Base-by-base conservation (phyloP, 2,329 filamentous ascomycete species). In the Hymenoscyphus albidus region DNA sequence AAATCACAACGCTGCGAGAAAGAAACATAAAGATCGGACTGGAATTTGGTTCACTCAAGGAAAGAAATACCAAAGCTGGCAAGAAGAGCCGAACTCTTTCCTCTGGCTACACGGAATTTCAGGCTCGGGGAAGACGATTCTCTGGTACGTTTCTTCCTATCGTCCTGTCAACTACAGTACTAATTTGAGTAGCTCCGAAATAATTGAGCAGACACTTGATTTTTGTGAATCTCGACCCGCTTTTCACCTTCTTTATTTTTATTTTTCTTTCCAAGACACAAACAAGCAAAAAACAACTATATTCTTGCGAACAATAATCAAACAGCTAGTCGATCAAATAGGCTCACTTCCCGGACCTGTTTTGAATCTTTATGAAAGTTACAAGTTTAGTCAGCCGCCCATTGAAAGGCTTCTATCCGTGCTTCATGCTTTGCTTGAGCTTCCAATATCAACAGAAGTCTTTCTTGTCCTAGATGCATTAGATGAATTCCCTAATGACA, bases 201-300 rank as follows among this genome's bases (percentile, higher is more conserved):
- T 72, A 44, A 16, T 65, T 18, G 35, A 38, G 10, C 35, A 39
- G 6, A 38, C 38, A 7, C 10, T 32, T 1, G 5, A 42, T 9
- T 27, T 10, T 10, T 35, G 35, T 18, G 9, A 31, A 42, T 12
- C 5, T 22, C 31, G 38, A 18, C n/a, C 31, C 3, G n/a, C n/a
- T 13, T 9, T 39, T 38, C 40, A 35, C 54, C n/a, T 39, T 1
- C 2, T 18, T 0, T 77, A 74, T 63, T 79, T 79, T 68, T 79
- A 74, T 69, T 79, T 79, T 60, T 71, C 74, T 1, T 78, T 77
- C 65, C 74, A 72, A 38, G 75, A 79, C 40, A 38, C 65, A 0
- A 48, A 39, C 14, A 79, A 78, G 54, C 76, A 78, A 61, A 64
- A 72, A 27, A 38, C 63, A 0, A 74, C 69, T 0, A 66, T 70